Evolutionary conservation across 176 grass and related monocot genomes (phyloP).

Genomic region (Carex scoparia): DNA sequence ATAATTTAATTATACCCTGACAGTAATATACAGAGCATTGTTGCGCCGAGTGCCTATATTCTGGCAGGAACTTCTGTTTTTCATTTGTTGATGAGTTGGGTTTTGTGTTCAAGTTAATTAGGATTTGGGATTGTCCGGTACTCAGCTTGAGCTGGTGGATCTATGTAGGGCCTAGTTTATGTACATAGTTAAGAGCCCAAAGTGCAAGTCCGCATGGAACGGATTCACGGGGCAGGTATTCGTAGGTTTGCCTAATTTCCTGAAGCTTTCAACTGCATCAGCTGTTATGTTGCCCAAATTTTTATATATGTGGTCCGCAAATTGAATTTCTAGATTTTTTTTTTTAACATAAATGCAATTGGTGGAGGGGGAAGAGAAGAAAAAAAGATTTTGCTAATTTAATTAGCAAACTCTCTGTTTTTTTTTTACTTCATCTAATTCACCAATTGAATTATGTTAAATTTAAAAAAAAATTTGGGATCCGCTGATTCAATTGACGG

Average conservation of each 20-base stretch:
- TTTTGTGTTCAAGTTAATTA: constrained; percentile 37
- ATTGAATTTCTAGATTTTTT: too few relatives aligned
- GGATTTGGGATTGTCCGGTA: constrained; percentile 56
- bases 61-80: constrained; percentile 37
- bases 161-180: constrained; percentile 51
- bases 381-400: too few relatives aligned
- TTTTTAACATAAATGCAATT: too few relatives aligned
- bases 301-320: too few relatives aligned
- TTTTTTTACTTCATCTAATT: too few relatives aligned
- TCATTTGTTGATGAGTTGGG: constrained; percentile 60
- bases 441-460: too few relatives aligned
- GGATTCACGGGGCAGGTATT: constrained; percentile 76
- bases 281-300: constrained; percentile 54
- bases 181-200: constrained; percentile 58
- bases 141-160: constrained; percentile 75
- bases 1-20: too few relatives aligned
- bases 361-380: too few relatives aligned
- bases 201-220: constrained; percentile 57
- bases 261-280: constrained; percentile 55
- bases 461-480: too few relatives aligned
- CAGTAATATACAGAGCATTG: constrained; percentile 46
- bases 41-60: constrained; percentile 81
- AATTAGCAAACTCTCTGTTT: too few relatives aligned
- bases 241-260: constrained; percentile 55
- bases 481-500: too few relatives aligned